Evolutionary conservation across 495 filamentous ascomycete species (phyloP).

Genomic region (Stereocaulon alpinum): DNA sequence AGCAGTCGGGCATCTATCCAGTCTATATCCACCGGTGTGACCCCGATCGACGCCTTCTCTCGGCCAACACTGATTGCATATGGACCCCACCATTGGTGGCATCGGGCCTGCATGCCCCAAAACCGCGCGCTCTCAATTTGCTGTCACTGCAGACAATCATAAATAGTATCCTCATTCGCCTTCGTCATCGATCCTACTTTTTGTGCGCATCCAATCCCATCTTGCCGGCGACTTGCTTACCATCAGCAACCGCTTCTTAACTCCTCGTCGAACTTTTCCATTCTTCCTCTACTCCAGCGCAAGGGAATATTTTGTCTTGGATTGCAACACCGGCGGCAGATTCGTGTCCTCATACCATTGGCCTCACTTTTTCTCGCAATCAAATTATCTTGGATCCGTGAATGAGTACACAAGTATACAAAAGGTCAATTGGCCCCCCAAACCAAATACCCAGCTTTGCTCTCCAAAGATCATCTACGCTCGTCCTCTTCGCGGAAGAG

Average conservation of each 20-base stretch:
- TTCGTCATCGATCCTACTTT: conserved; percentile 1
- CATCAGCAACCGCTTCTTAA: background rate
- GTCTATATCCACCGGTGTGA: background rate
- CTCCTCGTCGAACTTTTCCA: background rate
- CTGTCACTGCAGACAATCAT: conserved; percentile 1
- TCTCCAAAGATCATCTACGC: conserved; percentile 16
- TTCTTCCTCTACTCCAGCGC: background rate
- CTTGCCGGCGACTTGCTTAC: conserved; percentile 1
- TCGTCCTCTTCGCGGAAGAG: conserved; percentile 21
- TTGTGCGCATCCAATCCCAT: background rate
- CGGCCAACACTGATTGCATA: background rate
- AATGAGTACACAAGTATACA: background rate
- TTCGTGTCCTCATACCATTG: background rate
- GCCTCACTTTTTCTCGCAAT: background rate
- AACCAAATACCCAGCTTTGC: background rate
- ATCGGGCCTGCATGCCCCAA: background rate
- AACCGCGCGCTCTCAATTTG: conserved; percentile 1
- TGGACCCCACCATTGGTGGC: background rate
- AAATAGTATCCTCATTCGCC: background rate
- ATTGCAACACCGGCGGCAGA: background rate
- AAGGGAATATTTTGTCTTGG: background rate
- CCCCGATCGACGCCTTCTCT: conserved; percentile 3
- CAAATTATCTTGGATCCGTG: background rate
- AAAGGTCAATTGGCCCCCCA: conserved; percentile 6
- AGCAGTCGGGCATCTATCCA: conserved; percentile 4